phyloP scores from a whole-genome alignment of 2,329 filamentous ascomycete genomes.

The Ceratocystis eucalypticola region DNA sequence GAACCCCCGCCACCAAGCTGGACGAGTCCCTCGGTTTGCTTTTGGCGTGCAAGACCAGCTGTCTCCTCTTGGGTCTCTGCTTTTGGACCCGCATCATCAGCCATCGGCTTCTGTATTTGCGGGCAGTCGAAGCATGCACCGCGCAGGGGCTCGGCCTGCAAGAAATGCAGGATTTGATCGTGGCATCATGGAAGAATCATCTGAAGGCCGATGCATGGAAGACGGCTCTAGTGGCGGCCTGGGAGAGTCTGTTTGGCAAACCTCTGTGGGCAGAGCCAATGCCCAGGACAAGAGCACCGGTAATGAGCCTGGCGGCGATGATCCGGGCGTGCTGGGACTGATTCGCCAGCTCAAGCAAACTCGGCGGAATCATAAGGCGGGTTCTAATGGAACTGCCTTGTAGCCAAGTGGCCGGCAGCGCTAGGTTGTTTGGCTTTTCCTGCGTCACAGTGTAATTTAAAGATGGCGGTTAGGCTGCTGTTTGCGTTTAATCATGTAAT shows the following conservation, averaged over 20 bases:
- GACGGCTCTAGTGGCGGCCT: conserved; percentile 40
- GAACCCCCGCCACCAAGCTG: conserved; percentile 5
- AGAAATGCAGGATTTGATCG: neutral
- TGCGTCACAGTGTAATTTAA: too few relatives aligned
- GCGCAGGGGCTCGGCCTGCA: conserved; percentile 29
- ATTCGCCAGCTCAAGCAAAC: conserved; percentile 47
- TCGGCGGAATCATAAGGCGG: conserved; percentile 36
- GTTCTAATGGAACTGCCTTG: conserved; percentile 28
- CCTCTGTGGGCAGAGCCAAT: conserved; percentile 37
- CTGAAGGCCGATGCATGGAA: conserved; percentile 26
- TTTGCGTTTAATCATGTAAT: too few relatives aligned
- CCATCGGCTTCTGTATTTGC: conserved; percentile 37
- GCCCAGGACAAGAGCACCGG: neutral
- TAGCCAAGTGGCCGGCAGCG: neutral
- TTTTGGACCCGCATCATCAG: conserved; percentile 65
- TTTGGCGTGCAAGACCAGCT: conserved; percentile 47
- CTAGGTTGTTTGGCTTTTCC: neutral
- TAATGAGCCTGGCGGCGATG: conserved; percentile 27
- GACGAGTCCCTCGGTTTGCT: conserved; percentile 10
- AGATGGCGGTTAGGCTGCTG: too few relatives aligned
- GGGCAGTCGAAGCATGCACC: conserved; percentile 34
- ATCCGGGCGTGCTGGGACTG: conserved; percentile 43
- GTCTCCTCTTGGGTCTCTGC: conserved; percentile 57
- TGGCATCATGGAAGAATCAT: conserved; percentile 9
- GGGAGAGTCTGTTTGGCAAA: conserved; percentile 49